phyloP scores from a whole-genome alignment of 306 rosid species.

The Macrotyloma uniflorum region DNA sequence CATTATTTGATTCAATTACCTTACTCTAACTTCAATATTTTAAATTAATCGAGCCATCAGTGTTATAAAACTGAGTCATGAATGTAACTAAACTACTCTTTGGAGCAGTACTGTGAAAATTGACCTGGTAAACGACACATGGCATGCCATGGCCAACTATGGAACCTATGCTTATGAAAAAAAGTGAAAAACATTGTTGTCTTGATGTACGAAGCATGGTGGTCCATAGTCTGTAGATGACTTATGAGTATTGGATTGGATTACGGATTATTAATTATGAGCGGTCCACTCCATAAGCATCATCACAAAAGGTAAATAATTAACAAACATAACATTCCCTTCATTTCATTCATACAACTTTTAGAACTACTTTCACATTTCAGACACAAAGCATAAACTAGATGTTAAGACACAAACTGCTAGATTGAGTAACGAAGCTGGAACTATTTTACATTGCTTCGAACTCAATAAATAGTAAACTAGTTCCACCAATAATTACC shows the following conservation, averaged over 20 bases:
- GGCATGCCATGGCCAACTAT: background rate
- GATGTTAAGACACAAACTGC: background rate
- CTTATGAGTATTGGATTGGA: background rate
- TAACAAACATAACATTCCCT: background rate
- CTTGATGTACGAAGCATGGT: background rate
- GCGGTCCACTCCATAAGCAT: background rate
- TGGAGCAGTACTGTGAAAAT: too few species aligned
- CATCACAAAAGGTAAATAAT: background rate
- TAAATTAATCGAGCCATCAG: too few species aligned
- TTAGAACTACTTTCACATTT: background rate
- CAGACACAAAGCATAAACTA: background rate
- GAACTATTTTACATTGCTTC: slow-evolving; percentile 33
- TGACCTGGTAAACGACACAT: too few species aligned
- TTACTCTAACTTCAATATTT: too few species aligned
- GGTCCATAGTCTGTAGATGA: background rate
- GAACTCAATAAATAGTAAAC: background rate
- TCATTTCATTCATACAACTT: background rate
- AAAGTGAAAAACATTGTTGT: background rate
- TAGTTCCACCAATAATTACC: background rate
- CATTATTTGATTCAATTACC: too few species aligned
- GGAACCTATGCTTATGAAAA: background rate
- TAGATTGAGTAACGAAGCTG: slow-evolving; percentile 11
- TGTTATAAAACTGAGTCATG: too few species aligned
- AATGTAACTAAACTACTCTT: too few species aligned
- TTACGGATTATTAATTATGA: background rate